Conservation (phyloP, 108 stramenopile genomes). For the Conticribra weissflogii region DNA sequence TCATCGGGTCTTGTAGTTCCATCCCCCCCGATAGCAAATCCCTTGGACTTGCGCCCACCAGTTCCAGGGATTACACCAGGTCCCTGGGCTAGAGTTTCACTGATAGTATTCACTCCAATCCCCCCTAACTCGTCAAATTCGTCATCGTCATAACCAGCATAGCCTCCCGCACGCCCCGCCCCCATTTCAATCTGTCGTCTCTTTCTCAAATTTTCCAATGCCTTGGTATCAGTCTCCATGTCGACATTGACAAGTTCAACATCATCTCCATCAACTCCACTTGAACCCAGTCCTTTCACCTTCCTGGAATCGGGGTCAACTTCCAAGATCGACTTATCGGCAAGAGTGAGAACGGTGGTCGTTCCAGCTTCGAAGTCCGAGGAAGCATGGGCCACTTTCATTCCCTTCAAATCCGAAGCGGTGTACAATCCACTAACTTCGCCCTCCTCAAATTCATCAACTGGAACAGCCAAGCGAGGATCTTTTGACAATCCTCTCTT, state of each 20-base stretch:
- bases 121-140: slow-evolving; percentile 91
- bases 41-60: slow-evolving; percentile 22
- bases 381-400: slow-evolving; percentile 67
- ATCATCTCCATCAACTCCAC: background rate
- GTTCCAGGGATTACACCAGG: background rate
- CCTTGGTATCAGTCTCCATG: slow-evolving; percentile 49
- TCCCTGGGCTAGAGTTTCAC: background rate
- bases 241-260: slow-evolving; percentile 32
- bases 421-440: slow-evolving; percentile 37
- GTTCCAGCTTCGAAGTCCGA: slow-evolving; percentile 60
- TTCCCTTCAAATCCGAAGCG: slow-evolving; percentile 65
- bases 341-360: slow-evolving; percentile 76
- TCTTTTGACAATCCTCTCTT: background rate
- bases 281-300: slow-evolving; percentile 42
- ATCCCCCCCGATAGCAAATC: slow-evolving; percentile 64
- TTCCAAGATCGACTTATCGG: slow-evolving; percentile 63
- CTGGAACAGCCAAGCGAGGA: slow-evolving; percentile 18
- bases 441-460: slow-evolving; percentile 15
- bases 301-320: slow-evolving; percentile 37
- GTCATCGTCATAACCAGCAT: slow-evolving; percentile 92
- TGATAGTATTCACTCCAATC: slow-evolving; percentile 11
- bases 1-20: slow-evolving; percentile 18
- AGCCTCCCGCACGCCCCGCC: slow-evolving; percentile 85
- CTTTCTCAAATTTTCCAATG: slow-evolving; percentile 72
- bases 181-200: slow-evolving; percentile 81